These are phyloP conservation scores for Fusarium xylarioides DNA, from an alignment of 2,329 filamentous ascomycete species.

Conservation along the genomic window DNA sequence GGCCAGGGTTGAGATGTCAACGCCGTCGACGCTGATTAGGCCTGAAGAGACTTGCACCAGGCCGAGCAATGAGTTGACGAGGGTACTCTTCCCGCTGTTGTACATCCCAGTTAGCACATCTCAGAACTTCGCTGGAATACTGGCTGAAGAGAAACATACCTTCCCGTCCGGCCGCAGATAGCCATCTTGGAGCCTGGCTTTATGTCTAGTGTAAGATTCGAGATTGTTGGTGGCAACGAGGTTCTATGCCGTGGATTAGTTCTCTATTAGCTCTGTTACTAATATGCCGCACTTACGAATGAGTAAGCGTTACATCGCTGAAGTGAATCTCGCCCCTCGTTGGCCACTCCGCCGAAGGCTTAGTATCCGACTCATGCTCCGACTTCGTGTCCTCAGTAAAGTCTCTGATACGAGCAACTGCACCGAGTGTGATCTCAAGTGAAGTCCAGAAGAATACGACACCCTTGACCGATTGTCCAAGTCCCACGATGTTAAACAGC, in stretches of 20 bases:
- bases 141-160: not conserved
- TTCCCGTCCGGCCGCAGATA: not conserved
- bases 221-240: not conserved
- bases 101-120: no score
- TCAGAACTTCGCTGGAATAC: no score
- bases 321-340: not conserved
- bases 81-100: not conserved
- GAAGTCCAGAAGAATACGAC: not conserved
- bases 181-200: not conserved
- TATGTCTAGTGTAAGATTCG: not conserved
- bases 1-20: not conserved
- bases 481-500: not conserved
- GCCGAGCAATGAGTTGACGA: not conserved
- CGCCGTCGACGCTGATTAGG: not conserved
- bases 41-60: not conserved
- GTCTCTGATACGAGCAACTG: not conserved
- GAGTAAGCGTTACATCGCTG: not conserved
- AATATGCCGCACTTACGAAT: not conserved
- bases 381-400: not conserved
- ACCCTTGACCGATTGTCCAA: not conserved
- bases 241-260: not conserved
- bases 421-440: not conserved
- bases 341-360: not conserved
- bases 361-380: not conserved
- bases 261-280: accelerated